Percentiles rank a stretch among this genome's conserved stretches.
Evolutionary conservation across 108 stramenopile genomes (phyloP).

Genomic region (Cyclotella choctawhatcheeana): DNA sequence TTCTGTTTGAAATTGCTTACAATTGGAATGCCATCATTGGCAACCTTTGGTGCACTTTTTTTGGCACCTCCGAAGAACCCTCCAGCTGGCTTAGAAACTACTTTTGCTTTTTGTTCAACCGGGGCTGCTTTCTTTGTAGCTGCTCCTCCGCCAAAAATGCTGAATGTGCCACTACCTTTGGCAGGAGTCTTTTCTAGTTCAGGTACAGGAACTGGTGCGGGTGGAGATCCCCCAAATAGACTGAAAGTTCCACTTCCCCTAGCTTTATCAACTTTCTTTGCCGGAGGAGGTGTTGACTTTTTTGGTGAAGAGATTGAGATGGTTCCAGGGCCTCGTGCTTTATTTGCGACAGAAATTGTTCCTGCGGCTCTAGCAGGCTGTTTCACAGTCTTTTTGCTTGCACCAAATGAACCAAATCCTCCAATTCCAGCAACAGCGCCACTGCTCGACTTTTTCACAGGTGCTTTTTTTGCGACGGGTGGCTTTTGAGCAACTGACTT

Average conservation of each 20-base stretch:
- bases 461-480: conserved; percentile 33
- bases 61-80: conserved; percentile 19
- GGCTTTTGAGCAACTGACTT: conserved; percentile 29
- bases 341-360: conserved; percentile 5
- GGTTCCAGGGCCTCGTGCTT: conserved; percentile 32
- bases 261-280: conserved; percentile 36
- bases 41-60: conserved; percentile 22
- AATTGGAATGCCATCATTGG: conserved; percentile 66
- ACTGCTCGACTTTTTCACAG: conserved; percentile 18
- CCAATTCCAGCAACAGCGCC: conserved; percentile 23
- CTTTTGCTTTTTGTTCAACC: conserved; percentile 16
- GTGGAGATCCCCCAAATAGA: conserved; percentile 38
- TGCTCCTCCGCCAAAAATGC: conserved; percentile 27
- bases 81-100: conserved; percentile 29
- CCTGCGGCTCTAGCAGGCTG: conserved; percentile 16
- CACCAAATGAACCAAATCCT: conserved; percentile 7
- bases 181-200: conserved; percentile 21
- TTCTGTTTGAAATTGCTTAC: conserved; percentile 80
- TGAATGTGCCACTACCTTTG: conserved; percentile 9
- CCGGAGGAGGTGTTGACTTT: conserved; percentile 16
- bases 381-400: conserved; percentile 12
- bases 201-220: conserved; percentile 45
- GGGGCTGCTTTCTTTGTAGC: conserved; percentile 29
- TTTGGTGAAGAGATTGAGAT: conserved; percentile 34
- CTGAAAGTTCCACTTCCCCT: conserved; percentile 27